phyloP scores from a whole-genome alignment of 2,329 filamentous ascomycete genomes.

The Sporothrix brasiliensis region DNA sequence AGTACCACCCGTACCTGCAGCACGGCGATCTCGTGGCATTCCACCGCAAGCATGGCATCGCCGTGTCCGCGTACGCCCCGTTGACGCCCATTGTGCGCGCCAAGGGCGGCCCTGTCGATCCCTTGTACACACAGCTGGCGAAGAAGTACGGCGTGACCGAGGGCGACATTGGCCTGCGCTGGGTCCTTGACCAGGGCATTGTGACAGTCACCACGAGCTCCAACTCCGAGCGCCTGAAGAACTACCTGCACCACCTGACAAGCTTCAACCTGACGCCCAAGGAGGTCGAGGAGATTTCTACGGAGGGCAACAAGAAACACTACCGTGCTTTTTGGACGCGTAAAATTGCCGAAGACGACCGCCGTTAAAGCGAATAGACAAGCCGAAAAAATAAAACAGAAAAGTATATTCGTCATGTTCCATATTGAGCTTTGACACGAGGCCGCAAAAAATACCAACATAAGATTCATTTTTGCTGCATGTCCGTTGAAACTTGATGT shows the following conservation, averaged over 20 bases:
- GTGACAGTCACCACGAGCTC: conserved; percentile 63
- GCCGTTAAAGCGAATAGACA: conserved; percentile 34
- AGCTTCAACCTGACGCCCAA: conserved; percentile 61
- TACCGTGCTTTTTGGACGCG: conserved; percentile 62
- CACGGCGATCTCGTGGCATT: conserved; percentile 62
- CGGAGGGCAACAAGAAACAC: conserved; percentile 62
- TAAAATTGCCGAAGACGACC: conserved; percentile 57
- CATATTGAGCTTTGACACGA: conserved; percentile 2
- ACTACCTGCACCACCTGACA: conserved; percentile 55
- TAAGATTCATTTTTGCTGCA: not conserved
- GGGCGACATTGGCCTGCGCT: conserved; percentile 61
- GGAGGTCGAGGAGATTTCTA: conserved; percentile 60
- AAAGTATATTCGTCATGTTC: not conserved
- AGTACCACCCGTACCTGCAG: conserved; percentile 76
- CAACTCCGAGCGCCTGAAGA: conserved; percentile 60
- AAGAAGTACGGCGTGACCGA: conserved; percentile 61
- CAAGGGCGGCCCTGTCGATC: conserved; percentile 57
- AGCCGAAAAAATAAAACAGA: not conserved
- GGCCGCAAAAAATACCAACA: not conserved
- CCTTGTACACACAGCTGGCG: conserved; percentile 54
- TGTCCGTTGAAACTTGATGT: not conserved
- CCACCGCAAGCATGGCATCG: conserved; percentile 60
- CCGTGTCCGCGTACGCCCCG: conserved; percentile 58
- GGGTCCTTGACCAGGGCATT: conserved; percentile 62
- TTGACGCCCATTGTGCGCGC: conserved; percentile 57